Base-by-base conservation (phyloP, 2,329 filamentous ascomycete genomes). In the Dendrostoma leiphaemia region DNA sequence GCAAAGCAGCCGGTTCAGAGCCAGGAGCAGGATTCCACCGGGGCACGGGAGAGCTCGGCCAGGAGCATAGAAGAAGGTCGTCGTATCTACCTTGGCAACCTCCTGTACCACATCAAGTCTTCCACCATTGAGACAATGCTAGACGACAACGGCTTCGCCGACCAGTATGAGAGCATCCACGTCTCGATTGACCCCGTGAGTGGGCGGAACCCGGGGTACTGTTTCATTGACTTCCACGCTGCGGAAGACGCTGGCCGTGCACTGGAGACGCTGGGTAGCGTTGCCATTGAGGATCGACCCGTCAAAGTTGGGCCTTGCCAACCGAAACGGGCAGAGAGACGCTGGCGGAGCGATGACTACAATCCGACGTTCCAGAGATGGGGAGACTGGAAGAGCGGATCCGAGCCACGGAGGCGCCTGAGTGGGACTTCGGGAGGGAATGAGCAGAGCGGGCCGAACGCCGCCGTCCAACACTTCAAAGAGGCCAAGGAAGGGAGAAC, bases 181-280 rank as follows among this genome's bases (percentile, higher is more conserved):
- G 86, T 90, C 62, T 85, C 84, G 1, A 77, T 87, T 50, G 86
- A 90, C 62, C 80, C 84, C 1, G 82, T 87, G 67, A 86, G 81
- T 28, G 82, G 79, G 37, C 77, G 86, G 41, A 90, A 90, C 65
- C 86, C 86, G 0, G 86, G 84, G 34, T 90, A 89, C 71, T 90
- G 46, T 29, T 47, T 57, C 34, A 34, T 53, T 10, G 46, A 57
- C 63, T 81, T 90, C 54, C 68, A 69, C 43, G 77, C 74, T 44
- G 75, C 76, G 43, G 80, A 81, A 26, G 73, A 82, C 28, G 86
- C 86, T 3, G 74, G 81, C 4, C 67, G 67, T 2, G 84, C 83
- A 2, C 82, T 89, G 65, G 63, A 68, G n/a, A 72, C 77, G 12
- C 71, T 90, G 40, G 74, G 81, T 52, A 79, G 79, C 17, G 73